Evolutionary conservation across 2,329 filamentous ascomycete genomes (phyloP).

Genomic region (Fusarium buharicum): DNA sequence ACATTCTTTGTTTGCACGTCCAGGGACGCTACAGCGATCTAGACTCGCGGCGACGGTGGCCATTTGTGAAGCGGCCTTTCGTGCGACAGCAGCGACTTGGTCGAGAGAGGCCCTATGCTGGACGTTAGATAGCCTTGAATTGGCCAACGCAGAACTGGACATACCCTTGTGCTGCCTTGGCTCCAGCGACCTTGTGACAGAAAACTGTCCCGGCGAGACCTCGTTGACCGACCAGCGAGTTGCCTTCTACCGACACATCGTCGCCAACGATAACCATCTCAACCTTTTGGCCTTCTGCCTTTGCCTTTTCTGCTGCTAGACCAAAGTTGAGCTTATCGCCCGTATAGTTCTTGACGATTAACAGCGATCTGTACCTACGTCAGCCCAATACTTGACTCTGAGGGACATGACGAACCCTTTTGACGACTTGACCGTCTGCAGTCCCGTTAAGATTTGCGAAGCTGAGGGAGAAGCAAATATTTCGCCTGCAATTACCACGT

Average conservation of each 20-base stretch:
- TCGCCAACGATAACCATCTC: slow-evolving; percentile 43
- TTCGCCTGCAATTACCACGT: slow-evolving; percentile 39
- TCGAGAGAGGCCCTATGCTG: slow-evolving; percentile 28
- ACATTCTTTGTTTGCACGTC: slow-evolving; percentile 33
- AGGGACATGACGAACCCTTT: slow-evolving; percentile 11
- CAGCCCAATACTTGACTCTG: not conserved
- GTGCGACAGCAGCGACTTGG: slow-evolving; percentile 29
- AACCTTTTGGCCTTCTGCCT: slow-evolving; percentile 39
- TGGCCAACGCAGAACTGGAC: not conserved
- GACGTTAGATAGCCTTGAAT: slow-evolving; percentile 6
- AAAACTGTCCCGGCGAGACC: slow-evolving; percentile 42
- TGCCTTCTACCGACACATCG: slow-evolving; percentile 42
- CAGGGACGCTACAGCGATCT: slow-evolving; percentile 41
- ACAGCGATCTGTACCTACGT: slow-evolving; percentile 23
- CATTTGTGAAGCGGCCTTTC: slow-evolving; percentile 40
- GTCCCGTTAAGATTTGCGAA: slow-evolving; percentile 38
- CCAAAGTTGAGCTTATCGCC: slow-evolving; percentile 47
- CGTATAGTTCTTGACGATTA: slow-evolving; percentile 46
- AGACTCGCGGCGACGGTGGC: slow-evolving; percentile 43
- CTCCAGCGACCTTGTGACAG: slow-evolving; percentile 42
- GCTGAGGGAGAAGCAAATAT: slow-evolving; percentile 44
- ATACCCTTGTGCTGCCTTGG: slow-evolving; percentile 40
- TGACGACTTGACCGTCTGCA: slow-evolving; percentile 36
- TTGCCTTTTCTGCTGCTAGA: slow-evolving; percentile 46
- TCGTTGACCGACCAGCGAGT: slow-evolving; percentile 40